phyloP scores from a whole-genome alignment of 345 rosid genomes.

The Camelina sativa region DNA sequence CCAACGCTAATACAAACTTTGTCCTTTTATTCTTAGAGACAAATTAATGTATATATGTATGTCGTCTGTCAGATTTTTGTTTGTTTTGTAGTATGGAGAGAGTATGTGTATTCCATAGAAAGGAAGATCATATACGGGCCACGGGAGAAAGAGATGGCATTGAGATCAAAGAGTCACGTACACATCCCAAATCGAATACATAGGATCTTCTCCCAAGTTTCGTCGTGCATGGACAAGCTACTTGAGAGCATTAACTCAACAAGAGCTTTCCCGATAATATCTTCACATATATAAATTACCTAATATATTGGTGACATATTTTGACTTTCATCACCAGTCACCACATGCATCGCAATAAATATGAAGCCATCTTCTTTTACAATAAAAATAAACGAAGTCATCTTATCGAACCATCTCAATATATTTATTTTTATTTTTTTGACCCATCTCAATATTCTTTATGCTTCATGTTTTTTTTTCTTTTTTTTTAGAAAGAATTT shows the following conservation, averaged over 20 bases:
- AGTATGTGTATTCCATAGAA: neutral
- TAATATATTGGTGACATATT: neutral
- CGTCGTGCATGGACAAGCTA: slow-evolving; percentile 28
- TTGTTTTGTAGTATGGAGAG: neutral
- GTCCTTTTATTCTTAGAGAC: neutral
- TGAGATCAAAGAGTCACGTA: slow-evolving; percentile 15
- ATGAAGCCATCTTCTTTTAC: neutral
- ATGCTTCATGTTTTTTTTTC: neutral
- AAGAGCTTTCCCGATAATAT: slow-evolving; percentile 19
- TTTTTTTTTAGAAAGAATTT: neutral
- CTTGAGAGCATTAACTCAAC: neutral
- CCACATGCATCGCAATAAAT: slow-evolving; percentile 41
- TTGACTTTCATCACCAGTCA: slow-evolving; percentile 11
- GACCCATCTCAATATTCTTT: too few species aligned
- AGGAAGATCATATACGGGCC: neutral
- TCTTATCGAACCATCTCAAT: neutral
- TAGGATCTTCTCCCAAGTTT: slow-evolving; percentile 31
- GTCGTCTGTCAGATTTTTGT: neutral
- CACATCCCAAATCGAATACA: slow-evolving; percentile 15
- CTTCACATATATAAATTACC: slow-evolving; percentile 2
- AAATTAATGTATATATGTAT: too few species aligned
- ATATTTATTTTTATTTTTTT: neutral
- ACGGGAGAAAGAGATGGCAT: neutral
- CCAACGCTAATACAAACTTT: neutral
- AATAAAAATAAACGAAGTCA: neutral